Evolutionary conservation across 805 yeast genomes (phyloP), one percentile per base, ranked within the genome.

Genomic region (Yarrowia alimentaria): DNA sequence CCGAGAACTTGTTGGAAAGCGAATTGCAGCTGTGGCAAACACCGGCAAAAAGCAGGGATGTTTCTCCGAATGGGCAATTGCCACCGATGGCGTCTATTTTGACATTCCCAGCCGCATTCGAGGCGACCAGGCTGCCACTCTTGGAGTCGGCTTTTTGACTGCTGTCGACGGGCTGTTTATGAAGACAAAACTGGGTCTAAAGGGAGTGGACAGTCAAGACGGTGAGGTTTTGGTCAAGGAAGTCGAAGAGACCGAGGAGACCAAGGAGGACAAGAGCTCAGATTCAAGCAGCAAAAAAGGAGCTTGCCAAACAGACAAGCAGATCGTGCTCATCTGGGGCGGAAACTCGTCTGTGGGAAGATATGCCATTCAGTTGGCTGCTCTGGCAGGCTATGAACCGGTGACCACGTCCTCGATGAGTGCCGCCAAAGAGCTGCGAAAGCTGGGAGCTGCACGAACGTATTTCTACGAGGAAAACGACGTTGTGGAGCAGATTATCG

Each of bases 281-380:
- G n/a, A 2, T 9, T n/a, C 1, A 13, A 17, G 21, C 10, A 17
- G n/a, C 9, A 17, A 6, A 16, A 7, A 5, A 4, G 43, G 43
- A 16, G 30, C 30, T 4, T 37, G 43, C 16, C 11, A 30, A 16
- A 21, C 13, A 12, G n/a, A 17, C 2, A 13, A 24, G 1, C 43
- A 29, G 1, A 37, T 37, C 10, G 9, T 40, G 3, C 20, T 40
- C 6, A 19, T 40, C 4, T 40, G 48, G 48, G 48, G 48, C 17
- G 48, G 34, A 13, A 40, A 40, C 48, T 22, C 48, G 19, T 28
- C 34, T 28, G 48, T 40, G 24, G 48, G 48, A 6, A 10, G 48
- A 12, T 40, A 40, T 6, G 18, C 13, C 3, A 28, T 40, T 12
- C 48, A 40, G 19, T 5, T 40, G 19, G 48, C 48, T 0, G 4